Evolutionary conservation across 768 basidiomycete species (phyloP), one percentile per base, ranked within the genome.

Genomic region (Nidularia pulvinata): DNA sequence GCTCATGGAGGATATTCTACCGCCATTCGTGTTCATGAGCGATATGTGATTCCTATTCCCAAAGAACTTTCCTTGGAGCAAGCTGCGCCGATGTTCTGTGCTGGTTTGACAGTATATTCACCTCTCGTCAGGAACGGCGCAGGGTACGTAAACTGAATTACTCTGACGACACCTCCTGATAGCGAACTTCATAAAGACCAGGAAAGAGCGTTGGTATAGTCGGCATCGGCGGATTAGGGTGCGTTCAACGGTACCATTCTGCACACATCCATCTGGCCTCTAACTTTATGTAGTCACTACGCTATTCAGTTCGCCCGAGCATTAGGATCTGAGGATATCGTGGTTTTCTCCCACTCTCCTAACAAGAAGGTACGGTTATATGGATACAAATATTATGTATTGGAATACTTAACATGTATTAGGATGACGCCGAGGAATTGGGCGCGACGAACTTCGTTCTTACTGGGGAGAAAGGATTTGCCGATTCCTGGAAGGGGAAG

Each of bases 191-290:
- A n/a, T n/a, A n/a, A n/a, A n/a, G 72, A 67, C 69, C 83, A 1
- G 86, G 85, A 43, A 85, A 82, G 69, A 78, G 76, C 55, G 82
- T 89, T 57, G 88, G 85, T 44, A 67, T 89, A 43, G 71, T 88
- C 56, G 86, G 86, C 43, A 77, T 89, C 35, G 86, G 86, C 36
- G 86, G 85, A 16, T 70, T 86, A 16, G 81, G 80, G 71, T 71
- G 44, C 30, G 61, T 46, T 34, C 39, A 36, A 42, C 33, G n/a
- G n/a, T n/a, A n/a, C 11, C 35, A n/a, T 52, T 11, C 7, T 48
- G 19, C 1, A 1, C 6, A 7, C 33, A 3, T 39, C 33, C 30
- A 3, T 14, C 10, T 43, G 34, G 45, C 14, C 34, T 33, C 3
- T 25, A 13, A 30, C 13, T 33, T 30, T 25, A 11, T 3, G 1